phyloP scores from a whole-genome alignment of 345 rosid species.

The Corymbia maculata region DNA sequence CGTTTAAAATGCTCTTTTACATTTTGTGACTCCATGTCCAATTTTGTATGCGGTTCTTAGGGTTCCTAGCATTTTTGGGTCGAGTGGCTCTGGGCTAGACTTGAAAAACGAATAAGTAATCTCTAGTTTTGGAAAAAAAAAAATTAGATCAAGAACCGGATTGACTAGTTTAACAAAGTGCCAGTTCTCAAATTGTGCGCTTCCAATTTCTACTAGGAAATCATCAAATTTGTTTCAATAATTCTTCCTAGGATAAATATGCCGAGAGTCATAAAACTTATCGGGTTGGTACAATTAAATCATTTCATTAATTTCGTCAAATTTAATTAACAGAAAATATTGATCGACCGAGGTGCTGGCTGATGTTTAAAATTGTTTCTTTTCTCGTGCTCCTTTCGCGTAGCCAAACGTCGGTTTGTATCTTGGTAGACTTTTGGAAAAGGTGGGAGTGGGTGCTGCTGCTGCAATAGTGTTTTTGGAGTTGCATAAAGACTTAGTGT shows the following conservation, averaged over 20 bases:
- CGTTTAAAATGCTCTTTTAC: background rate
- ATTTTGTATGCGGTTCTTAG: background rate
- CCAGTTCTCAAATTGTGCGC: background rate
- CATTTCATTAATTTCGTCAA: fast-evolving
- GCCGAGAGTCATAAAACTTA: background rate
- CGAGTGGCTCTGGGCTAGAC: background rate
- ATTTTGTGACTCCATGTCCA: background rate
- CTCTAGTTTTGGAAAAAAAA: background rate
- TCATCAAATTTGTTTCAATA: background rate
- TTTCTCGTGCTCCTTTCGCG: background rate
- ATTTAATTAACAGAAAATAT: background rate
- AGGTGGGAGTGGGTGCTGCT: background rate
- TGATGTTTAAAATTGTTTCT: background rate
- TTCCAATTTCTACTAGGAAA: fast-evolving
- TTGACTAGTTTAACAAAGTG: background rate
- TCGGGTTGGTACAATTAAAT: background rate
- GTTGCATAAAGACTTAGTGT: background rate
- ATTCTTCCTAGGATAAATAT: background rate
- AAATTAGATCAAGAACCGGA: background rate
- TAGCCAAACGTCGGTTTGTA: background rate
- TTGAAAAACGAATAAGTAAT: background rate
- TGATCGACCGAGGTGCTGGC: fast-evolving
- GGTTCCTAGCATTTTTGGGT: background rate
- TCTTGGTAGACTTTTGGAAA: no score
- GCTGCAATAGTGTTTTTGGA: background rate